Percentiles rank a stretch among this genome's conserved stretches.
Conservation (phyloP, 305 asterid species). For the Fraxinus sp. region DNA sequence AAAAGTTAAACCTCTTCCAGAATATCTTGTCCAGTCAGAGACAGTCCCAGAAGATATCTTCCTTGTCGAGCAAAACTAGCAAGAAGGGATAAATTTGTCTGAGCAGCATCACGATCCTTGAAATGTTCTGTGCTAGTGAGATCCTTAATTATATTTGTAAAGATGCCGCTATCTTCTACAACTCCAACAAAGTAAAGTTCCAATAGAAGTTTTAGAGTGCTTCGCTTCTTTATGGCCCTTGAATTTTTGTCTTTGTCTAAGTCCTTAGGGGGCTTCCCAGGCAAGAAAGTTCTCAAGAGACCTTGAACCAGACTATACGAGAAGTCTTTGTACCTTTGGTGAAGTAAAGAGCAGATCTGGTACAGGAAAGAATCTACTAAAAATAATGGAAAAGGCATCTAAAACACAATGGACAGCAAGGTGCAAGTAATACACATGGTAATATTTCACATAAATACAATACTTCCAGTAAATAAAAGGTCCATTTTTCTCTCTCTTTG, state of each 20-base stretch:
- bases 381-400: background rate
- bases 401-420: background rate
- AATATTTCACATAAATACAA: background rate
- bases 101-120: slow-evolving; percentile 94
- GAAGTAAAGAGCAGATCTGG: slow-evolving; percentile 97
- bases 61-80: slow-evolving; percentile 98
- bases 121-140: slow-evolving; percentile 79
- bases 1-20: slow-evolving; percentile 70
- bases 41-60: slow-evolving; percentile 85
- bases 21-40: slow-evolving; percentile 70
- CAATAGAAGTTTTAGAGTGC: slow-evolving; percentile 89
- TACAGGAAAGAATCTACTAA: slow-evolving; percentile 27
- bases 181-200: slow-evolving; percentile 95
- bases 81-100: slow-evolving; percentile 91
- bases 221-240: slow-evolving; percentile 96
- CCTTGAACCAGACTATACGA: slow-evolving; percentile 96
- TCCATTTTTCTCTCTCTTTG: background rate
- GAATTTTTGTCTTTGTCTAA: slow-evolving; percentile 74
- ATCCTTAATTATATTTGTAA: slow-evolving; percentile 80
- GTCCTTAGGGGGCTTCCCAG: slow-evolving; percentile 80
- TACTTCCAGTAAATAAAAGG: background rate
- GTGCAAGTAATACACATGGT: slow-evolving; percentile 18
- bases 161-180: slow-evolving; percentile 73
- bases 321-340: slow-evolving; percentile 94
- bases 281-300: slow-evolving; percentile 72